Evolutionary conservation across 73 alveolate species (phyloP).

Genomic region (Effrenium voratum): DNA sequence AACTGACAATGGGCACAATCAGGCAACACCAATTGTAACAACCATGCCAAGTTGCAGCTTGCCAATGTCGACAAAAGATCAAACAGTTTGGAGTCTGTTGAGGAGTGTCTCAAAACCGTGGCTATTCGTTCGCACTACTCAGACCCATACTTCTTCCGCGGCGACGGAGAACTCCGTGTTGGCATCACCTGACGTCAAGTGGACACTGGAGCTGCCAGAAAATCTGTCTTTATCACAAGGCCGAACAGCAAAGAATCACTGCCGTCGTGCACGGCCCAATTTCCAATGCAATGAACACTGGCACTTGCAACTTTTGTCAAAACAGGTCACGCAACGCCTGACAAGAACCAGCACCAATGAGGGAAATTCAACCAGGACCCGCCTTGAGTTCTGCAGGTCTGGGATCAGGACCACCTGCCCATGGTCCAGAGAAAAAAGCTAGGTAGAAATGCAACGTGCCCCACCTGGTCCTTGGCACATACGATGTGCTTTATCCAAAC

Average conservation of each 20-base stretch:
- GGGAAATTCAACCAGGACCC: no score
- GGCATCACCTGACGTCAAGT: no score
- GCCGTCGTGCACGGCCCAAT: background rate
- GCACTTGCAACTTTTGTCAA: background rate
- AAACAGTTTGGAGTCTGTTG: no score
- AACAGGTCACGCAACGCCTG: background rate
- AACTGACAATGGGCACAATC: background rate
- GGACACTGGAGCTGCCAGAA: background rate
- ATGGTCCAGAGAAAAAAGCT: background rate
- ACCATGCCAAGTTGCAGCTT: background rate
- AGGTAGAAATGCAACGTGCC: background rate
- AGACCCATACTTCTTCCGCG: no score
- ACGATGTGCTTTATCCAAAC: conserved; percentile 32
- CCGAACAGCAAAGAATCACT: background rate
- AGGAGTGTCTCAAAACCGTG: no score
- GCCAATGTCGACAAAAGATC: background rate
- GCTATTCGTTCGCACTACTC: no score
- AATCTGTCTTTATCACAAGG: background rate
- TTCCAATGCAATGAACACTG: background rate
- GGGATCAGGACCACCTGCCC: background rate
- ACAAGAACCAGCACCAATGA: background rate
- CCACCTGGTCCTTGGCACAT: conserved; percentile 58
- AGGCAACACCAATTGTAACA: background rate
- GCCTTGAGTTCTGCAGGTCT: conserved; percentile 25
- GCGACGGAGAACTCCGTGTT: no score